Base-by-base conservation (phyloP, 495 filamentous ascomycete genomes). In the Aspergillus leporis region DNA sequence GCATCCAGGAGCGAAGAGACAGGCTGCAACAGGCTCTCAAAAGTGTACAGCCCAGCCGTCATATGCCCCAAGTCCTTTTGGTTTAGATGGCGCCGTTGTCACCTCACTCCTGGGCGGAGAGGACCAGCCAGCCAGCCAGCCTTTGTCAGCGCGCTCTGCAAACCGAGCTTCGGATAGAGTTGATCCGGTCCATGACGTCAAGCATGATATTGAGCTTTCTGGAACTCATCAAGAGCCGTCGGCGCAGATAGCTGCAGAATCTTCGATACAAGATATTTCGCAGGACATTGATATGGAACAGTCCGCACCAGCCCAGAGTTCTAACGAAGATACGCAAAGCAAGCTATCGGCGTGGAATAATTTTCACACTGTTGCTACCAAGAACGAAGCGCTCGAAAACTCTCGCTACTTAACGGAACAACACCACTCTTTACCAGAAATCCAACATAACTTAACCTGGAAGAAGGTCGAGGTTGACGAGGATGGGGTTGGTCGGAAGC, bases 301-400 rank as follows among this genome's bases (percentile, higher is more conserved):
- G 16, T 18, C 14, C 13, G 1, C 18, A 34, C 22, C 32, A 12
- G 21, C 2, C 21, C 30, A 45, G 0, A 1, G 9, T 13, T 34
- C 40, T 8, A 34, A 31, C 18, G 36, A 14, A 18, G 38, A 61
- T 48, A 46, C 21, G 7, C 25, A 56, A 36, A 60, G 25, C 32
- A 56, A 25, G 25, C 21, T 69, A 19, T 64, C 64, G 0, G 74
- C 74, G 0, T 77, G 74, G 75, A 68, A 75, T n/a, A 67, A 69
- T 36, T 75, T 78, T 31, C 58, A 65, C 46, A 30, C 53, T 1
- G 65, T 68, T 14, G 70, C 70, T 40, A 60, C 68, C 14, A 60
- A 66, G 32, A 60, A 64, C 7, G 72, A 74, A 47, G 66, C 68
- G 0, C 63, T 53, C 12, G 72, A 71, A 16, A 66, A 64, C 21